Base-by-base conservation (phyloP, 768 basidiomycete species). In the Lactarius quietus region DNA sequence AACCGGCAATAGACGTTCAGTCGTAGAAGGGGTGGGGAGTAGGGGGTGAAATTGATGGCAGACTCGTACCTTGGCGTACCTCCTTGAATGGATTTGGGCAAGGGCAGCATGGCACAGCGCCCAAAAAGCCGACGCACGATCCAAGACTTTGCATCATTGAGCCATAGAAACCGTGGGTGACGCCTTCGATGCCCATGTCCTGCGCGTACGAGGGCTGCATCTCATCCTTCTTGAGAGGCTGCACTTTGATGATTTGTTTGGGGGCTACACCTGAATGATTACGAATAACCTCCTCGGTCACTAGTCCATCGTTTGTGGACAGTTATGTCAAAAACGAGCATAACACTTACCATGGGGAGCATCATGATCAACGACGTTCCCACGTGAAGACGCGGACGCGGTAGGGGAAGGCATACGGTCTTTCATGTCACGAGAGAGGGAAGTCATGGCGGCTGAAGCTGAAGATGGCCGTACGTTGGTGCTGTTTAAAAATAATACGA, bases 181-280 rank as follows among this genome's bases (percentile, higher is more conserved):
- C 91, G 73, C 86, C 86, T 8, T 74, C 78, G 31, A 84, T 81
- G 51, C 94, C 93, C 51, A 94, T 76, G 75, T 95, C 93, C 76
- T 98, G 94, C 3, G 94, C 86, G 75, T 98, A 97, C 0, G 91
- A 93, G 3, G 91, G 93, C 88, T 94, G 92, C 92, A 94, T 93
- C 77, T 94, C 92, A 53, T 82, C 85, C 67, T 85, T 83, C 78
- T 87, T 90, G 77, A 94, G 78, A 1, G 93, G 92, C 74, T 95
- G 90, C n/a, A 95, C 92, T 62, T 78, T 80, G 67, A 93, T 89
- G 76, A 92, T 75, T 64, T 83, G 81, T 18, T 73, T 66, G 28
- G 39, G 0, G 9, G 20, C 12, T 31, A 59, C 69, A 23, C 18
- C 52, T 26, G 43, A 17, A 43, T 59, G 52, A 33, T 59, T 43